Base-by-base conservation (phyloP, 1,284 basidiomycete genomes). In the Salmacisia buchloeana region DNA sequence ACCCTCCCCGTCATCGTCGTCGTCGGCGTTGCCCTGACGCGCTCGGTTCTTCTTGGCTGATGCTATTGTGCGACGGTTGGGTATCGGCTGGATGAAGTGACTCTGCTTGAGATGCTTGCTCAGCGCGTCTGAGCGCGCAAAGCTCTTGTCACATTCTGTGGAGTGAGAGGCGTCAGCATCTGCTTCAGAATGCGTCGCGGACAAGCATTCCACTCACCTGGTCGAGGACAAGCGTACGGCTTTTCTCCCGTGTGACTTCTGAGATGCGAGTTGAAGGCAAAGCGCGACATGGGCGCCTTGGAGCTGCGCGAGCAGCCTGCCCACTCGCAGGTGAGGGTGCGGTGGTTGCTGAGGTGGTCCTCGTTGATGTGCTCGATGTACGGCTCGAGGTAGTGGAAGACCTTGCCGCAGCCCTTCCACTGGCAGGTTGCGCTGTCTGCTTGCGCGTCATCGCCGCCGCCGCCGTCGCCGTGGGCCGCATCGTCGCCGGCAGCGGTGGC, bases 81-180 rank as follows among this genome's bases (percentile, higher is more conserved):
- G 66, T 9, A 52, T 36, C 2, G 65, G 66, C 31, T 61, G 41
- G 59, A 73, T 75, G 43, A 74, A 86, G 81, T 94, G 91, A 75
- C 92, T 90, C 15, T 90, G 85, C 21, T 91, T 86, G 87, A 92
- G 89, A 78, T 94, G 91, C 76, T 94, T 94, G 18, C 89, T 88
- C 15, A 93, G 85, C 25, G 91, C 91, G 80, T 94, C 92, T 0
- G 91, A 91, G 35, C 91, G 88, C 3, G 92, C 92, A 78, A 94
- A 94, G 0, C 89, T 89, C 78, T 92, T 93, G 83, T 94, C 92
- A 76, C 92, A 94, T 81, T 93, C 92, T 90, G 73, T 35, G 18
- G 15, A 10, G 36, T 31, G 7, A 38, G 18, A 25, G 25, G 39
- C n/a, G 36, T 56, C n/a, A 46, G 38, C 12, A 45, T 21, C 31